These are phyloP conservation scores for Debaryomycetaceae sp. DNA, from an alignment of 1,139 yeast species.

Conservation along the genomic window DNA sequence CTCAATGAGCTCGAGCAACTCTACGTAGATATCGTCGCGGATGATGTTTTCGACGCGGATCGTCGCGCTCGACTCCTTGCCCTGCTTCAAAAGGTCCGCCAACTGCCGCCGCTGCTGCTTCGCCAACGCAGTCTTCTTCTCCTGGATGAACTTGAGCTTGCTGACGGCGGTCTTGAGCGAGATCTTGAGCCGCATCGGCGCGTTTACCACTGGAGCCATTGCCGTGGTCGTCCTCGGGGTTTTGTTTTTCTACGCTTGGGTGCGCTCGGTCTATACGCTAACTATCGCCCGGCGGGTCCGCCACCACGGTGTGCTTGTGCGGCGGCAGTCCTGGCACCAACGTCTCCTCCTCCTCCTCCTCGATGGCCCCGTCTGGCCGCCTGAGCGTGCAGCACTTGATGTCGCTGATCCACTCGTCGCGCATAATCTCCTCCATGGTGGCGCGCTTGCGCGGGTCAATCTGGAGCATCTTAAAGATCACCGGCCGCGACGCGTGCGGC, in stretches of 20 bases:
- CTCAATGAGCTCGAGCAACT: constrained; percentile 74
- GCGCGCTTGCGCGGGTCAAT: constrained; percentile 69
- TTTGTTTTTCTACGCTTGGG: background rate
- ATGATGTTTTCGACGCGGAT: constrained; percentile 84
- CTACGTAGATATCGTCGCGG: constrained; percentile 79
- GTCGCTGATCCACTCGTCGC: constrained; percentile 68
- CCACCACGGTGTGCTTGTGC: constrained; percentile 40
- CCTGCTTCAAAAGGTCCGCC: constrained; percentile 66
- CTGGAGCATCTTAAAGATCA: constrained; percentile 69
- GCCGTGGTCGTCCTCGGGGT: constrained; percentile 1
- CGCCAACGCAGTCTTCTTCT: constrained; percentile 75
- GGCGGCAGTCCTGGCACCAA: constrained; percentile 36
- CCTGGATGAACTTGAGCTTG: constrained; percentile 74
- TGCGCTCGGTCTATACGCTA: background rate
- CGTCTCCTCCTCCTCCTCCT: constrained; percentile 38
- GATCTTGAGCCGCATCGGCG: constrained; percentile 54
- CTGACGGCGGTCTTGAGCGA: constrained; percentile 77
- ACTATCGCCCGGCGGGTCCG: no score
- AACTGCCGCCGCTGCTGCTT: constrained; percentile 75
- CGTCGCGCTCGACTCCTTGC: constrained; percentile 79
- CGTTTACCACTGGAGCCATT: constrained; percentile 29
- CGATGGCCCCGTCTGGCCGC: constrained; percentile 22
- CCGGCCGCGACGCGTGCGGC: constrained; percentile 81
- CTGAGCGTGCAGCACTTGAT: constrained; percentile 47
- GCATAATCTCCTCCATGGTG: constrained; percentile 58